Percentiles rank a stretch among this genome's conserved stretches.
These are phyloP conservation scores for Candida adriatica DNA, from an alignment of 805 yeast species.

Conservation along the genomic window DNA sequence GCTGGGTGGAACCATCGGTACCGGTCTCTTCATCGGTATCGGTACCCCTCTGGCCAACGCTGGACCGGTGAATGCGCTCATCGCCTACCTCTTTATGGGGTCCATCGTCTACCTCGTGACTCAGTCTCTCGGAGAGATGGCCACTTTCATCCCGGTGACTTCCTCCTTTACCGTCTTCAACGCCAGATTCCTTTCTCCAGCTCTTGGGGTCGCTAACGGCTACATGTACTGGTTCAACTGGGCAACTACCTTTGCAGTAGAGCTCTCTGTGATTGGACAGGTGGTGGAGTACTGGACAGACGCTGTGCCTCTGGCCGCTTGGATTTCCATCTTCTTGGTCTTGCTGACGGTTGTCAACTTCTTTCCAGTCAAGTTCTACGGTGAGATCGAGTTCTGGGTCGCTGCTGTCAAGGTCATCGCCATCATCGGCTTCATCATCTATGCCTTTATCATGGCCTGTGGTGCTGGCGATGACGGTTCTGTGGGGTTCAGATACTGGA, in stretches of 20 bases:
- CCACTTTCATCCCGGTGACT: conserved; percentile 65
- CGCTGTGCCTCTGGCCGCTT: conserved; percentile 63
- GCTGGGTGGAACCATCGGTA: conserved; percentile 75
- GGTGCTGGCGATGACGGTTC: conserved; percentile 69
- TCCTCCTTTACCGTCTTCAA: conserved; percentile 65
- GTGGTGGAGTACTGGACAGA: conserved; percentile 58
- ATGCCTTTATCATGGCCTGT: conserved; percentile 64
- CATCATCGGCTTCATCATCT: conserved; percentile 60
- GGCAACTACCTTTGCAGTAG: conserved; percentile 73
- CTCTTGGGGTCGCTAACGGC: conserved; percentile 68
- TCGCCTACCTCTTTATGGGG: conserved; percentile 63
- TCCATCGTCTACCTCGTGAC: conserved; percentile 58
- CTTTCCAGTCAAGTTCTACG: conserved; percentile 64
- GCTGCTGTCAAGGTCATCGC: conserved; percentile 63
- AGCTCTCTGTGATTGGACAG: conserved; percentile 66
- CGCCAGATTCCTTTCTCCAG: conserved; percentile 57
- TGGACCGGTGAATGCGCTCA: conserved; percentile 65
- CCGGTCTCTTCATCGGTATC: conserved; percentile 67
- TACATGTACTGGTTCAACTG: conserved; percentile 74
- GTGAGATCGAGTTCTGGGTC: conserved; percentile 73
- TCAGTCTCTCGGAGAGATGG: conserved; percentile 76
- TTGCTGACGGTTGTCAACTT: conserved; percentile 46
- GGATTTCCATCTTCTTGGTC: conserved; percentile 67
- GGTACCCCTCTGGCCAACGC: conserved; percentile 45
- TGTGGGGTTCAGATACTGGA: conserved; percentile 76